Evolutionary conservation across 306 rosid species (phyloP), one percentile per base, ranked within the genome.

Genomic region (Senna tora): DNA sequence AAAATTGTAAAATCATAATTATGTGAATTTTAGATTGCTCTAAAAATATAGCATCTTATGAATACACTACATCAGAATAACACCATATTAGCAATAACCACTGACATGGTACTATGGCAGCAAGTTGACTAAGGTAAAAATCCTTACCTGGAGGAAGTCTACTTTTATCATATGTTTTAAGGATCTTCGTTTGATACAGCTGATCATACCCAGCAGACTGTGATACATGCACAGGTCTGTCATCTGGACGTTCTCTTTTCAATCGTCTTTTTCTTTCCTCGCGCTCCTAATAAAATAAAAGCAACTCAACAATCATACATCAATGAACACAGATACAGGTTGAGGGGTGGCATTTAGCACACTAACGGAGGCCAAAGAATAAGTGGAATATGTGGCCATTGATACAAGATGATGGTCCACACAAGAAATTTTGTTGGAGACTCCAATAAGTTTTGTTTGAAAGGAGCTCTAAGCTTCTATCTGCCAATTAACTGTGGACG

Each of bases 141-240:
- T 59, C 71, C 85, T 86, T 81, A 95, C 99, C 99, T 28, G 96
- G 88, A 65, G 99, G 99, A 55, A 95, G 97, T 81, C 81, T 91
- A 67, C 75, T 89, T 64, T 63, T 89, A 76, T 91, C 99, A 75
- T 91, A 81, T 67, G 82, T 10, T 72, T 88, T 91, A 14, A 46
- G 78, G 68, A 49, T 65, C 75, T 86, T 95, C 36, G 85, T 34
- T n/a, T 84, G 89, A 82, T 62, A 87, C 7, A 62, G 79, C 59
- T 80, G 86, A 76, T 95, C 99, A 78, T 82, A 79, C 39, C 83
- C 81, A 67, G 84, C 72, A 28, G 89, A 85, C 16, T 87, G 96
- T 70, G 92, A 82, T 54, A 55, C 79, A 76, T 82, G 86, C 55
- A 71, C 62, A 42, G 97, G 85, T 82, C 74, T 87, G 39, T 95